Conservation (phyloP, 495 filamentous ascomycete genomes). For the Podospora tetraspora region DNA sequence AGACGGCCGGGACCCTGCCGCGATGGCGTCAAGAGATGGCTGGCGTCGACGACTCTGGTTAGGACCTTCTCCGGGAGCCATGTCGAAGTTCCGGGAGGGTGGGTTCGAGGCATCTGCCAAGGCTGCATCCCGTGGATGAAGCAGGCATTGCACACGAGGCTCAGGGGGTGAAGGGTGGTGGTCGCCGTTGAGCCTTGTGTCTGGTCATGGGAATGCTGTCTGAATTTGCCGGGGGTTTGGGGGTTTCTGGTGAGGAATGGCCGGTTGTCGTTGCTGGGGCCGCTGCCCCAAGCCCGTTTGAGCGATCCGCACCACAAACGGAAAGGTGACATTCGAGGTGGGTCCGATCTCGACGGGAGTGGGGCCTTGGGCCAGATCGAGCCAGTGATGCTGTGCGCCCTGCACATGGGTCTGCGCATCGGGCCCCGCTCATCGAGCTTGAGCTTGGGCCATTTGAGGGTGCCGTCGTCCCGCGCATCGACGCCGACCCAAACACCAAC, state of each 20-base stretch:
- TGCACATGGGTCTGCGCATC: neutral
- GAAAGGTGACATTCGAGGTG: neutral
- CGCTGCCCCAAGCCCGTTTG: neutral
- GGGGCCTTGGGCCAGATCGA: neutral
- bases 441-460: neutral
- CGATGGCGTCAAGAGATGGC: neutral
- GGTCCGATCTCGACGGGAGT: neutral
- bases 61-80: neutral
- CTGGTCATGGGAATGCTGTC: neutral
- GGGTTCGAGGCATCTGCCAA: neutral
- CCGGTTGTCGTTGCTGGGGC: neutral
- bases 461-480: neutral
- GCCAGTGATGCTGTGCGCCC: neutral
- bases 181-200: neutral
- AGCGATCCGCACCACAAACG: neutral
- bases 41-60: neutral
- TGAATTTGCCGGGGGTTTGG: neutral
- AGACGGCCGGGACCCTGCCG: neutral
- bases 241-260: neutral
- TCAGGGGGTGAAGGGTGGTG: neutral
- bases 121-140: neutral
- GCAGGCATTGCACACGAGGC: neutral
- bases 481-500: neutral
- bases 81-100: neutral
- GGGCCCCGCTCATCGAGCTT: neutral